Conservation (phyloP, 2,329 filamentous ascomycete species). For the Colletotrichum phormii region DNA sequence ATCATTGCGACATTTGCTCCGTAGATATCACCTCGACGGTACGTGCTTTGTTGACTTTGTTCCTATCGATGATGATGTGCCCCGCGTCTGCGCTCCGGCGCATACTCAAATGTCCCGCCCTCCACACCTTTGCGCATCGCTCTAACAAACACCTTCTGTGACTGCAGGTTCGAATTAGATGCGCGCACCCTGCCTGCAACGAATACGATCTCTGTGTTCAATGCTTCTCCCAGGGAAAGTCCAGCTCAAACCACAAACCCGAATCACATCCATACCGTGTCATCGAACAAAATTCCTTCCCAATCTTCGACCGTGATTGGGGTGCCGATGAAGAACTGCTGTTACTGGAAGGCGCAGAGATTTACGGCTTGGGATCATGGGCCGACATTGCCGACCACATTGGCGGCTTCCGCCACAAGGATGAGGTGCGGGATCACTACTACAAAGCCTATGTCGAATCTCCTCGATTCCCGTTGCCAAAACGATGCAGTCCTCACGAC, state of each 20-base stretch:
- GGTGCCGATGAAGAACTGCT: conserved; percentile 97
- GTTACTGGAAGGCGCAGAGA: conserved; percentile 92
- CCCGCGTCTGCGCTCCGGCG: conserved; percentile 6
- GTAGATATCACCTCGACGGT: conserved; percentile 97
- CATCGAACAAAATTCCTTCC: conserved; percentile 98
- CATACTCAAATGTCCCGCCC: neutral
- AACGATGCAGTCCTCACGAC: conserved; percentile 86
- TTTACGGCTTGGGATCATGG: conserved; percentile 96
- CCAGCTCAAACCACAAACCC: conserved; percentile 87
- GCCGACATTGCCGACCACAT: conserved; percentile 98
- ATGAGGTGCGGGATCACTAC: conserved; percentile 96
- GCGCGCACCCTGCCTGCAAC: conserved; percentile 83
- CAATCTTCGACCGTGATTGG: conserved; percentile 95
- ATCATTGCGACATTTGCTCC: conserved; percentile 96
- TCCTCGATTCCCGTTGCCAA: conserved; percentile 84
- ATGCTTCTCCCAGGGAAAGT: conserved; percentile 87
- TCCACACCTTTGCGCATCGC: conserved; percentile 4
- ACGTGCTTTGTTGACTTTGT: conserved; percentile 51
- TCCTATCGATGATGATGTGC: conserved; percentile 2
- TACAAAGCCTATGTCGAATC: conserved; percentile 88
- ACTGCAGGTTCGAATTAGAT: conserved; percentile 88
- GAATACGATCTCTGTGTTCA: conserved; percentile 98
- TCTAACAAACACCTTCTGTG: conserved; percentile 49
- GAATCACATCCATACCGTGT: conserved; percentile 89
- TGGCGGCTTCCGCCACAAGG: conserved; percentile 91